A percentile compares a stretch with the other conserved stretches of the same genome.
phyloP scores from a whole-genome alignment of 225 moss, liverwort and hornwort species.

The Antitrichia curtipendula region DNA sequence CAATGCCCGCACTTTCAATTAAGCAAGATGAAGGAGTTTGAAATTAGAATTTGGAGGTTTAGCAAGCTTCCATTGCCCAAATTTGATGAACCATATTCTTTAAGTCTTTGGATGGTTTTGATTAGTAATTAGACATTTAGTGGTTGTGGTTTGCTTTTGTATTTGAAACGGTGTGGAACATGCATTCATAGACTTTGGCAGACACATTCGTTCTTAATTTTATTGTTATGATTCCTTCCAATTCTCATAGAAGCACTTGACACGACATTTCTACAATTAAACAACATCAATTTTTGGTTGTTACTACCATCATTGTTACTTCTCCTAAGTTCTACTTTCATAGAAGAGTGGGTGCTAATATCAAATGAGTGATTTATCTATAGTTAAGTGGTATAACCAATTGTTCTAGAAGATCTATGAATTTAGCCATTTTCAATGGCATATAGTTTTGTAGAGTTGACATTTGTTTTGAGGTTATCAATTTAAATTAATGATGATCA shows the following conservation, averaged over 20 bases:
- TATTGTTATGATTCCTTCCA: not conserved
- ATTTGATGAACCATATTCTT: not conserved
- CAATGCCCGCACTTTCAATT: too few species aligned
- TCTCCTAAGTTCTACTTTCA: not conserved
- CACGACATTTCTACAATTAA: not conserved
- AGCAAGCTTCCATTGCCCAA: not conserved
- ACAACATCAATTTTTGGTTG: not conserved
- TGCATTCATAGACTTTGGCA: rapidly evolving
- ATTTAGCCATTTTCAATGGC: not conserved
- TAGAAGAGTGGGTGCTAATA: rapidly evolving
- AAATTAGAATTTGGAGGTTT: not conserved
- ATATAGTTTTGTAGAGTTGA: not conserved
- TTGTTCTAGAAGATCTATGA: not conserved
- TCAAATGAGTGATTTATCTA: rapidly evolving
- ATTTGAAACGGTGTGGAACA: too few species aligned
- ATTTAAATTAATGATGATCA: too few species aligned
- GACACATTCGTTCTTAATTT: not conserved
- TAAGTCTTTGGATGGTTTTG: not conserved
- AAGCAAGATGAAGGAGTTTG: not conserved
- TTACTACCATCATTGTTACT: not conserved
- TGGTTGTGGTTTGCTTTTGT: too few species aligned
- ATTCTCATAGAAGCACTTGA: not conserved
- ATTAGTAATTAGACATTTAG: not conserved
- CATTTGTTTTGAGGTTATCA: not conserved
- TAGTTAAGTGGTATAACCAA: not conserved